phyloP scores from a whole-genome alignment of 2,329 filamentous ascomycete species.

The Onygena corvina region DNA sequence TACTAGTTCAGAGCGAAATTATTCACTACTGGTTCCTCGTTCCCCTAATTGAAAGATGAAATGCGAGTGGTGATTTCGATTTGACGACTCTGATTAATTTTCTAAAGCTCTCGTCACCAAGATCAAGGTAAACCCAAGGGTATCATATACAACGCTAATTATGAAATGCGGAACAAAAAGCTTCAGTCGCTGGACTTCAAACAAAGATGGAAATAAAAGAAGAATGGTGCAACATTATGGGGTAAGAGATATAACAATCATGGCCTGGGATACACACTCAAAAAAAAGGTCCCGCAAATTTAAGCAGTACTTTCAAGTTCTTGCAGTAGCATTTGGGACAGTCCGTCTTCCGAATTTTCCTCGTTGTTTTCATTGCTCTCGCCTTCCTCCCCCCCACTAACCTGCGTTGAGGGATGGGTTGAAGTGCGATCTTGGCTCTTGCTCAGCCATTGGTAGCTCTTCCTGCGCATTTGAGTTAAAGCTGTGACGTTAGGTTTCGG shows the following conservation, averaged over 20 bases:
- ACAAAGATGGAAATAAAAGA: background rate
- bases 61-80: too few relatives aligned
- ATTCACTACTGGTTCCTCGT: too few relatives aligned
- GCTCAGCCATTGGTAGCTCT: constrained; percentile 24
- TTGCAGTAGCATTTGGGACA: constrained; percentile 21
- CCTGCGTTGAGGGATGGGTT: background rate
- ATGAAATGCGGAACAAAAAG: background rate
- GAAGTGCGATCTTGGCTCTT: constrained; percentile 9
- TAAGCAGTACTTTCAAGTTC: constrained; percentile 16
- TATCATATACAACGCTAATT: constrained; percentile 7
- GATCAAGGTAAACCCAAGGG: background rate
- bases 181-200: background rate
- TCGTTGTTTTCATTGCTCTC: background rate
- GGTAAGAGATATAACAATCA: background rate
- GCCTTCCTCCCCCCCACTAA: background rate
- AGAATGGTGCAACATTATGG: background rate
- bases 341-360: background rate
- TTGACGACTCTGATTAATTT: too few relatives aligned
- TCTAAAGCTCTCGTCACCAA: too few relatives aligned
- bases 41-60: too few relatives aligned
- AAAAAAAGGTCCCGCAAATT: too few relatives aligned
- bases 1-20: too few relatives aligned
- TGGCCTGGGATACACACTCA: too few relatives aligned
- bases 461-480: constrained; percentile 21
- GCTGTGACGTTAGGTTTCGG: constrained; percentile 12